Evolutionary conservation across 345 rosid species (phyloP).

Genomic region (Lagerstroemia speciosa): DNA sequence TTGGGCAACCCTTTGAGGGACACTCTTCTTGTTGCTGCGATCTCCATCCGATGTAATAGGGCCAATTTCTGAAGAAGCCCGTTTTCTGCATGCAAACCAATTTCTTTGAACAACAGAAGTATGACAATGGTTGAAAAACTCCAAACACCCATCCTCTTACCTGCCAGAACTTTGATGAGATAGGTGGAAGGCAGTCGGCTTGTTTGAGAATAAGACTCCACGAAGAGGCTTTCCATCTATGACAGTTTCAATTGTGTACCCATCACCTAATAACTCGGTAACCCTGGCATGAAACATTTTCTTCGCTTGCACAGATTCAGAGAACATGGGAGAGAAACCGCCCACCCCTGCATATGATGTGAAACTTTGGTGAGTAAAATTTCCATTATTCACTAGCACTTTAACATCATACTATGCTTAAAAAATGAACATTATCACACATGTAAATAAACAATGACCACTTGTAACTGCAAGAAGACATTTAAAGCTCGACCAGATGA

Average conservation of each 20-base stretch:
- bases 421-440: background rate
- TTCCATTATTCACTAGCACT: background rate
- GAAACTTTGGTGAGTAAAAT: background rate
- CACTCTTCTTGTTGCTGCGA: constrained; percentile 27
- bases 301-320: constrained; percentile 48
- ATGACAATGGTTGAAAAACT: background rate
- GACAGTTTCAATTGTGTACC: constrained; percentile 73
- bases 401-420: background rate
- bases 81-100: constrained; percentile 37
- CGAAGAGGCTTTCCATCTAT: constrained; percentile 83
- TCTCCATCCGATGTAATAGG: constrained; percentile 36
- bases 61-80: constrained; percentile 29
- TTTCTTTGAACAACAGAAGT: constrained; percentile 1
- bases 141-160: constrained; percentile 17
- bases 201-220: constrained; percentile 73
- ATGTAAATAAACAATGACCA: background rate
- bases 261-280: constrained; percentile 60
- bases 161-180: constrained; percentile 30
- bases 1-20: constrained; percentile 14
- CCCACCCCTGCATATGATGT: constrained; percentile 43
- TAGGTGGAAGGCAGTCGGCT: constrained; percentile 28
- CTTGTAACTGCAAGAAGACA: background rate
- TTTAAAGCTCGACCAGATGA: background rate
- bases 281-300: constrained; percentile 74
- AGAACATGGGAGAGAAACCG: constrained; percentile 25